Evolutionary conservation across 495 filamentous ascomycete species (phyloP), one percentile per base, ranked within the genome.

Genomic region (Aspergillus ellipticus): DNA sequence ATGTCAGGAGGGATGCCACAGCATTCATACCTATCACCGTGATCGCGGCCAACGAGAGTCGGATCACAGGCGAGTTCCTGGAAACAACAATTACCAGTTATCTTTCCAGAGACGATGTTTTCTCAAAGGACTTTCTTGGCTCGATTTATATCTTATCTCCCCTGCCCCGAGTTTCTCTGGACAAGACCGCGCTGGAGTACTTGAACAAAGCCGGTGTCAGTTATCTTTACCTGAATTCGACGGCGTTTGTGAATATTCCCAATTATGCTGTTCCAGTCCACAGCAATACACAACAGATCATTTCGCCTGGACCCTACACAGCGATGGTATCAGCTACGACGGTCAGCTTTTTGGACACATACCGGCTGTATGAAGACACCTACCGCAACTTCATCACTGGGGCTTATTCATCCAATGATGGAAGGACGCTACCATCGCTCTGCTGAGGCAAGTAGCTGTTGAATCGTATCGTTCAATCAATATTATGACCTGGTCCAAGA

Each of bases 311-410:
- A 1, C 74, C 76, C 9, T 79, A 77, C 59, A 76, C 76, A 53
- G 55, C 50, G 11, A 15, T 31, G 21, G n/a, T 50, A 13, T 17
- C 46, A 5, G 29, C 19, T 4, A 31, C 16, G 16, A 19, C 11
- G 67, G 37, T 75, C 66, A 35, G 17, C 11, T 62, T 82, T 51
- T 74, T 71, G 45, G 66, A 75, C 58, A 76, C 77, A 7, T 79
- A 72, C 37, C 60, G 72, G 35, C 64, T 82, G n/a, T 82, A 80
- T 52, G 66, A 66, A 15, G 78, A 82, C 63, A 58, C 67, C 10
- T 59, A 69, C 15, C 75, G 70, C 24, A 71, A 72, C 11, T 82
- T 82, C 22, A 47, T 59, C 39, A 59, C 63, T 46, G 74, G 67
- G 0, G 51, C 59, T 3, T 78, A 64, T 55, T 64, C 65, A 8